phyloP scores from a whole-genome alignment of 169 alveolate genomes.

The Pseudocohnilembus persalinus region DNA sequence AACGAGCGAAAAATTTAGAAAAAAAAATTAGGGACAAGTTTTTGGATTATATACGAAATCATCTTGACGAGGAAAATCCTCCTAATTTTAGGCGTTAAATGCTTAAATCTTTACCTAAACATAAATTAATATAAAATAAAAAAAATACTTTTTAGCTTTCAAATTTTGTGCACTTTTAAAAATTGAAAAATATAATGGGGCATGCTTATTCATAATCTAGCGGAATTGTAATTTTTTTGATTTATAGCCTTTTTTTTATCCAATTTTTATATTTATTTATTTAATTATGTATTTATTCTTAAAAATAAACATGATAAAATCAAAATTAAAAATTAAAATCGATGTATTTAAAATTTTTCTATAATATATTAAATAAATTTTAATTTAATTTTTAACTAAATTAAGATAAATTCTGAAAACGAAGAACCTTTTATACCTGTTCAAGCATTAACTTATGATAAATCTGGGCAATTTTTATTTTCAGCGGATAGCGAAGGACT shows the following conservation, averaged over 20 bases:
- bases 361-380: too few species aligned
- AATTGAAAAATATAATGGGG: neutral
- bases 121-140: too few species aligned
- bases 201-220: neutral
- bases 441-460: slow-evolving; percentile 32
- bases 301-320: too few species aligned
- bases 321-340: too few species aligned
- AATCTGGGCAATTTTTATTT: slow-evolving; percentile 29
- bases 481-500: slow-evolving; percentile 47
- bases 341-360: too few species aligned
- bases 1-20: neutral
- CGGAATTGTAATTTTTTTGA: neutral
- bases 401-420: slow-evolving; percentile 23
- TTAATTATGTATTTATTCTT: too few species aligned
- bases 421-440: slow-evolving; percentile 49
- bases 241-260: too few species aligned
- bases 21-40: neutral
- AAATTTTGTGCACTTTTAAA: neutral
- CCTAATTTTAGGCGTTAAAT: neutral
- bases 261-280: too few species aligned
- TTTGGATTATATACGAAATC: too few species aligned
- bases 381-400: too few species aligned
- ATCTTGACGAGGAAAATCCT: neutral
- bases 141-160: neutral
- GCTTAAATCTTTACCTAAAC: neutral